phyloP scores from a whole-genome alignment of 768 basidiomycete species.

The Leccinum imitatum region DNA sequence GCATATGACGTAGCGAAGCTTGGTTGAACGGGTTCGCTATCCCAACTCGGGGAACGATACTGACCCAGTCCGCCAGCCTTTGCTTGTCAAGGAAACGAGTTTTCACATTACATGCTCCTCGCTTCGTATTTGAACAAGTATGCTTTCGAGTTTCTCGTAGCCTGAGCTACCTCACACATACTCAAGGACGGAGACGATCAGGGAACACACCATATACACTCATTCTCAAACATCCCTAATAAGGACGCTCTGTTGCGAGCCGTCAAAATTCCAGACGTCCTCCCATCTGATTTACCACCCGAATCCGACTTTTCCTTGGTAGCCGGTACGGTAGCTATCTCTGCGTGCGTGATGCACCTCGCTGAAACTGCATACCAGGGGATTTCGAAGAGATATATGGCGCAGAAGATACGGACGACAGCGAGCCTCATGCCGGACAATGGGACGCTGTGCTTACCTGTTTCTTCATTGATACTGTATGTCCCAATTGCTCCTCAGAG shows the following conservation, averaged over 20 bases:
- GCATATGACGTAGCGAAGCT: slow-evolving; percentile 84
- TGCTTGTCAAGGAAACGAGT: slow-evolving; percentile 91
- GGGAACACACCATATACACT: slow-evolving; percentile 79
- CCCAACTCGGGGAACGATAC: neutral
- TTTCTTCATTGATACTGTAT: slow-evolving; percentile 95
- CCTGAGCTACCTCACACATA: neutral
- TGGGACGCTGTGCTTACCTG: slow-evolving; percentile 94
- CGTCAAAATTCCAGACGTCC: slow-evolving; percentile 81
- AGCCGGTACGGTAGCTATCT: slow-evolving; percentile 54
- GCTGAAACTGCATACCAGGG: slow-evolving; percentile 40
- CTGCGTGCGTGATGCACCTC: neutral
- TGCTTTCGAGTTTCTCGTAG: slow-evolving; percentile 12
- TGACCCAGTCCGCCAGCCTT: slow-evolving; percentile 56
- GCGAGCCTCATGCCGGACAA: slow-evolving; percentile 67
- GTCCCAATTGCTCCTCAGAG: slow-evolving; percentile 13
- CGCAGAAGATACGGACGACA: slow-evolving; percentile 42
- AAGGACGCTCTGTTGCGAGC: slow-evolving; percentile 61
- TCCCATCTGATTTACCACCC: slow-evolving; percentile 67
- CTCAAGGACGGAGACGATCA: slow-evolving; percentile 57
- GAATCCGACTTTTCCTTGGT: slow-evolving; percentile 78
- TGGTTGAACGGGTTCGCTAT: slow-evolving; percentile 45
- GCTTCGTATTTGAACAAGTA: slow-evolving; percentile 86
- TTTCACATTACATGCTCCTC: slow-evolving; percentile 93
- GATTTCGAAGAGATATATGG: slow-evolving; percentile 96
- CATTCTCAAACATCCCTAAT: slow-evolving; percentile 79